phyloP scores from a whole-genome alignment of 1,284 basidiomycete species.

The Trichosporon coremiiforme region DNA sequence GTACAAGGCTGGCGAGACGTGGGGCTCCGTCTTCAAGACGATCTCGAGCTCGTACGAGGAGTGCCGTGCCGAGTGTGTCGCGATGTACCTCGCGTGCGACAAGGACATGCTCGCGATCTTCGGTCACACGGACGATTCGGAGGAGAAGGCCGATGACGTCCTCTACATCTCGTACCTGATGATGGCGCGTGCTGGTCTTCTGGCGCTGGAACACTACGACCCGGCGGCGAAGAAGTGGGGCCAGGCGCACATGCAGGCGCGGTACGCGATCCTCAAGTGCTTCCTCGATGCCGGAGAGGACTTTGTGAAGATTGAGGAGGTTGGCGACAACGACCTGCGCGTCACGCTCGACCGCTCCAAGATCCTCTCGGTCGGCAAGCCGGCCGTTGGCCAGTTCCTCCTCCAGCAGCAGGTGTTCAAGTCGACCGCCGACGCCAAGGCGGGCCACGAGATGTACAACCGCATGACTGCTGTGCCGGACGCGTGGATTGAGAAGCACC shows the following conservation, averaged over 20 bases:
- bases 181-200: constrained; percentile 79
- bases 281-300: constrained; percentile 30
- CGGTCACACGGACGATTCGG: constrained; percentile 28
- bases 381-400: constrained; percentile 31
- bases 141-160: constrained; percentile 59
- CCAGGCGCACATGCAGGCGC: constrained; percentile 81
- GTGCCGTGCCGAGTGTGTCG: constrained; percentile 32
- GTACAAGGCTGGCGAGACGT: constrained; percentile 33
- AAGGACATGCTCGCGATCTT: constrained; percentile 30
- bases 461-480: constrained; percentile 24
- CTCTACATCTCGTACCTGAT: constrained; percentile 77
- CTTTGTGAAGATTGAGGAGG: constrained; percentile 22
- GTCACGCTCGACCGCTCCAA: constrained; percentile 28
- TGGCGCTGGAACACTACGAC: constrained; percentile 79
- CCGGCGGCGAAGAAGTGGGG: constrained; percentile 77
- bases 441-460: constrained; percentile 27
- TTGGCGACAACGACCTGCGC: constrained; percentile 28
- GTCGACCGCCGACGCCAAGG: constrained; percentile 29
- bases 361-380: constrained; percentile 26
- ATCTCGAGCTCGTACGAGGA: constrained; percentile 31
- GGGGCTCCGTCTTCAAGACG: constrained; percentile 28
- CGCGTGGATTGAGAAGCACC: constrained; percentile 26
- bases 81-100: constrained; percentile 31
- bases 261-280: constrained; percentile 30
- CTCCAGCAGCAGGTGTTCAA: constrained; percentile 32